Base-by-base conservation (phyloP, 257 asterid species). In the Salvia miltiorrhiza region DNA sequence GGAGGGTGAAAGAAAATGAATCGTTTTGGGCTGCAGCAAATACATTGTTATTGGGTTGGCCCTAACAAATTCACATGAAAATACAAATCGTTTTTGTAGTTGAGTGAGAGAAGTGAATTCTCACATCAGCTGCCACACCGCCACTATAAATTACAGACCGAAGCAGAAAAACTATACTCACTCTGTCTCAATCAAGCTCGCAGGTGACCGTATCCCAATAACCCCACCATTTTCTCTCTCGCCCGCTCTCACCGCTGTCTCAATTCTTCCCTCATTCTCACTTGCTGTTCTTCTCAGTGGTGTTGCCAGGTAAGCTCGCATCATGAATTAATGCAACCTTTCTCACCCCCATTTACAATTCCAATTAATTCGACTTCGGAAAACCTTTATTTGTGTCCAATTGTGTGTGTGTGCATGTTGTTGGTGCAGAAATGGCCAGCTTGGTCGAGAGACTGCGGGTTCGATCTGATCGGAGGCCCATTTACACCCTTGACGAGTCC, bases 401-500 rank as follows among this genome's bases (percentile, higher is more conserved):
- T 47, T 13, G 56, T 68, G 56, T 10, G 28, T 57, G 12, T 21
- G 10, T 50, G 73, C 73, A 52, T 70, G 69, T 52, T 64, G 49
- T 32, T 67, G 33, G 20, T 65, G 47, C 41, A 72, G 77, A 44
- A 74, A 83, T 83, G 88, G 47, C 85, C 30, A 83, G 88, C 59
- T 78, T 83, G 71, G 88, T 73, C 49, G 88, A 83, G 84, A 73
- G 88, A 72, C 77, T 83, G 14, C 82, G 88, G 63, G 88, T 69
- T 53, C 91, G 98, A 55, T 84, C 97, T 26, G 98, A 93, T 70
- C 89, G 92, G 44, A 80, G 79, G 77, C 98, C 98, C 14, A 26
- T 87, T 65, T 93, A 93, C 81, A 88, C 79, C 71, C 50, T 93
- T 26, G 97, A 93, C 23, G 98, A 93, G 11, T 93, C 98, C n/a